These are phyloP conservation scores for Trichoderma brevicompactum DNA, from an alignment of 2,329 filamentous ascomycete genomes.

Conservation along the genomic window DNA sequence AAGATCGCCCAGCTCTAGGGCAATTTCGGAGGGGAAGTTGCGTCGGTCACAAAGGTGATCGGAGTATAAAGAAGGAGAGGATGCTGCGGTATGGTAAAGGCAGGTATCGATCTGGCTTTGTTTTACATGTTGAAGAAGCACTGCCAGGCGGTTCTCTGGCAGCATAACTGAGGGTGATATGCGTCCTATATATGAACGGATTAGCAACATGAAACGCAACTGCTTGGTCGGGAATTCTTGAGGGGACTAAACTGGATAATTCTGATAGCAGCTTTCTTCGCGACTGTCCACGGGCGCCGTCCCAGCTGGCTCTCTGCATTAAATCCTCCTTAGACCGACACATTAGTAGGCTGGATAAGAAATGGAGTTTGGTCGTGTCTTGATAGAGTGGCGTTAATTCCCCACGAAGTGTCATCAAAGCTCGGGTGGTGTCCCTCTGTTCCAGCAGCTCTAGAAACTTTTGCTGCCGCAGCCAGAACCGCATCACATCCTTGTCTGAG, in stretches of 20 bases:
- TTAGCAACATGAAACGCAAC: slow-evolving; percentile 26
- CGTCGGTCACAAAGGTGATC: slow-evolving; percentile 83
- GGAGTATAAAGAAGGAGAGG: slow-evolving; percentile 81
- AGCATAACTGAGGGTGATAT: slow-evolving; percentile 98
- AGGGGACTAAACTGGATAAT: slow-evolving; percentile 70
- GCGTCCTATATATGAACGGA: slow-evolving; percentile 60
- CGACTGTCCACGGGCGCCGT: slow-evolving; percentile 76
- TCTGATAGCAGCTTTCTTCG: slow-evolving; percentile 76
- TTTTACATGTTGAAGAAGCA: slow-evolving; percentile 82
- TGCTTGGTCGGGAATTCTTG: neutral
- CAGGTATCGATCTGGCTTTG: slow-evolving; percentile 81
- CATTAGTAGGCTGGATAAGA: slow-evolving; percentile 89
- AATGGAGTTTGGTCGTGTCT: slow-evolving; percentile 76
- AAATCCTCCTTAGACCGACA: slow-evolving; percentile 78
- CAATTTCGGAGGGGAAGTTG: slow-evolving; percentile 75
- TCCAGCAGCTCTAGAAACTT: slow-evolving; percentile 94
- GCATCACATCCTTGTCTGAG: slow-evolving; percentile 78
- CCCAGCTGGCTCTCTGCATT: slow-evolving; percentile 78
- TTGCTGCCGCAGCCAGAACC: slow-evolving; percentile 87
- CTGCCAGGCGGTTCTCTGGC: slow-evolving; percentile 83
- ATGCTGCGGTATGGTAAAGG: slow-evolving; percentile 82
- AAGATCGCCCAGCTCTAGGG: slow-evolving; percentile 73
- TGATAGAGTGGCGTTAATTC: slow-evolving; percentile 87
- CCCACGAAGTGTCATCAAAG: slow-evolving; percentile 80
- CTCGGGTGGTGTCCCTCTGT: slow-evolving; percentile 69